These are phyloP conservation scores for Arthrocladium fulminans DNA, from an alignment of 2,329 filamentous ascomycete species.

Conservation along the genomic window DNA sequence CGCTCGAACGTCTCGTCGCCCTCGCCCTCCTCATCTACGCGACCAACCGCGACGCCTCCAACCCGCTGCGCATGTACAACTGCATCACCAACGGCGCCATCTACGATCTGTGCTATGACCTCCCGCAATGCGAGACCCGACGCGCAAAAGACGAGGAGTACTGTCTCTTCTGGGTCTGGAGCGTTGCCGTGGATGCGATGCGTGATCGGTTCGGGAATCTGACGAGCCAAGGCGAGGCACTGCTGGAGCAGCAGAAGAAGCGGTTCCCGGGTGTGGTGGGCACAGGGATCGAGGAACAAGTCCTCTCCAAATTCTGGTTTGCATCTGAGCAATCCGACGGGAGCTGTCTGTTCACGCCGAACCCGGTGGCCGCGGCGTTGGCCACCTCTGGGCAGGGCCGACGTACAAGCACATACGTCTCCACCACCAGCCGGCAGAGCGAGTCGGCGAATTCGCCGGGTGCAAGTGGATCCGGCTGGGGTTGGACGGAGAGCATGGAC, in stretches of 20 bases:
- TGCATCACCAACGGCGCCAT: constrained; percentile 8
- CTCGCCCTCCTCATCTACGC: constrained; percentile 4
- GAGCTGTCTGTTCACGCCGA: constrained; percentile 1
- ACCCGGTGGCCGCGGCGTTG: background rate
- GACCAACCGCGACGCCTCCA: constrained; percentile 1
- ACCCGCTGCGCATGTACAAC: constrained; percentile 5
- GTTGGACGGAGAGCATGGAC: constrained; percentile 3
- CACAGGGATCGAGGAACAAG: constrained; percentile 7
- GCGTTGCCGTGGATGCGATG: constrained; percentile 1
- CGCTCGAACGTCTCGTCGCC: background rate
- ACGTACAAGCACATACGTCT: background rate
- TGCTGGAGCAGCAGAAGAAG: constrained; percentile 2
- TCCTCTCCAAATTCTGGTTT: constrained; percentile 2
- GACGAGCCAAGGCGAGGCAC: background rate
- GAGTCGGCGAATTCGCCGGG: background rate
- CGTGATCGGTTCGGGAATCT: constrained; percentile 1
- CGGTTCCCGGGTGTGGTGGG: constrained; percentile 4
- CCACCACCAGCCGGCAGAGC: background rate
- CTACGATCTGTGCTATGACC: constrained; percentile 1
- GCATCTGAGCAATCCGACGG: background rate
- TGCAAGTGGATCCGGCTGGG: background rate
- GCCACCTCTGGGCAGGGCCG: background rate
- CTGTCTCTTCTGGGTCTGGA: constrained; percentile 6
- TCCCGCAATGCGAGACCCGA: background rate
- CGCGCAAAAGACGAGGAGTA: background rate